Conservation (phyloP, 2,329 filamentous ascomycete species). For the Aspergillus melleus region DNA sequence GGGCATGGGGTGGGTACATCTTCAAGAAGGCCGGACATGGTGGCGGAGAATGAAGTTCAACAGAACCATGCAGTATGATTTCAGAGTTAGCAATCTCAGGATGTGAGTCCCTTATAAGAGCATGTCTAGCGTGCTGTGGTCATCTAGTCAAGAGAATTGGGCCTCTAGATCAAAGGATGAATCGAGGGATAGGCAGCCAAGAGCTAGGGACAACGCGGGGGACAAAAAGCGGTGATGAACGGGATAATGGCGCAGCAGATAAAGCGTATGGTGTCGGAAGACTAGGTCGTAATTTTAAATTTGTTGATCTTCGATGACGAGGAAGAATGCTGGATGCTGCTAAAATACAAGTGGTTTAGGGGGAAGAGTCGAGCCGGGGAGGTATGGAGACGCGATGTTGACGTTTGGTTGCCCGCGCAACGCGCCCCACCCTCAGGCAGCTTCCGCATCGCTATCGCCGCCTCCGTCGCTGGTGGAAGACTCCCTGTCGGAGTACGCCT, state of each 20-base stretch:
- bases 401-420: conserved; percentile 23
- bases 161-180: background rate
- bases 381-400: conserved; percentile 22
- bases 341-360: conserved; percentile 2
- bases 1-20: conserved; percentile 38
- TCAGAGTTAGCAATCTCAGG: background rate
- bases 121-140: background rate
- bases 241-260: background rate
- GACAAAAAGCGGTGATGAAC: conserved; percentile 4
- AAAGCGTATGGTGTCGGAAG: background rate
- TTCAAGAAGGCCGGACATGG: conserved; percentile 27
- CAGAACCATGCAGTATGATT: background rate
- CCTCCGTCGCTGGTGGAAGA: too few relatives aligned
- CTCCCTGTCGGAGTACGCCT: too few relatives aligned
- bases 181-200: conserved; percentile 10
- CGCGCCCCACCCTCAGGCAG: conserved; percentile 13
- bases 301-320: background rate
- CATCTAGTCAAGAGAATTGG: background rate
- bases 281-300: background rate
- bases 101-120: background rate
- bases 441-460: too few relatives aligned
- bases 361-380: conserved; percentile 1
- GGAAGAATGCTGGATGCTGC: background rate
- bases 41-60: background rate
- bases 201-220: conserved; percentile 10